phyloP scores from a whole-genome alignment of 164 flowering plant genomes.

The Paratinospora sagittata region DNA sequence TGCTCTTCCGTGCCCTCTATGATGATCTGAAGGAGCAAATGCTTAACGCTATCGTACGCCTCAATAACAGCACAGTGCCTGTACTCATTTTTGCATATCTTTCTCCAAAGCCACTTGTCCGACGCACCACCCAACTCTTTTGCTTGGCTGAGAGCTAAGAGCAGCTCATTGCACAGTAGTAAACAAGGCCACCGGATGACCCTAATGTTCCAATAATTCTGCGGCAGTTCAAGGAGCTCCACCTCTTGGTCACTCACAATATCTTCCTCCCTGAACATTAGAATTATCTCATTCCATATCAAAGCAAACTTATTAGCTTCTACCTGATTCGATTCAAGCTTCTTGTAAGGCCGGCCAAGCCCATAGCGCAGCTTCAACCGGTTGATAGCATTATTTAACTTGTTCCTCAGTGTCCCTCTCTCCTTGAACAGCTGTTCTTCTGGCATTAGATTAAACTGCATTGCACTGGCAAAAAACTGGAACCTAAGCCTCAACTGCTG shows the following conservation, averaged over 20 bases:
- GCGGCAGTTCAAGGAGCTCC: conserved; percentile 77
- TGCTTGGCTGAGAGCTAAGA: conserved; percentile 81
- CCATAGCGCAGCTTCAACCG: conserved; percentile 79
- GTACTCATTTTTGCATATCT: conserved; percentile 73
- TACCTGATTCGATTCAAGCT: conserved; percentile 72
- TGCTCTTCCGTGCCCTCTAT: conserved; percentile 54
- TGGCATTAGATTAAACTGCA: conserved; percentile 90
- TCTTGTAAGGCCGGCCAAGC: conserved; percentile 63
- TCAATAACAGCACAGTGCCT: conserved; percentile 81
- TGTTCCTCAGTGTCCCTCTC: conserved; percentile 42
- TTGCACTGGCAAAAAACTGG: conserved; percentile 88
- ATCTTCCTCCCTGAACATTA: conserved; percentile 77
- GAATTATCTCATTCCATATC: conserved; percentile 83
- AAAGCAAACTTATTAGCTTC: conserved; percentile 74
- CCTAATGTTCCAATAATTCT: conserved; percentile 69
- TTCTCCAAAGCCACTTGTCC: conserved; percentile 61
- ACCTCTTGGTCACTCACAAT: conserved; percentile 67
- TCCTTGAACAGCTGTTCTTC: conserved; percentile 47
- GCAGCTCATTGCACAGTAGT: conserved; percentile 81
- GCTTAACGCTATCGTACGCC: conserved; percentile 70
- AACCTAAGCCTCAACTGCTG: conserved; percentile 78
- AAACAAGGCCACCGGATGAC: conserved; percentile 97
- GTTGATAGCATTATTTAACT: conserved; percentile 58
- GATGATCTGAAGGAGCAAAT: conserved; percentile 49
- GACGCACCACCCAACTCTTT: conserved; percentile 41